These are phyloP conservation scores for Agaricus subrufescens DNA, from an alignment of 768 basidiomycete genomes.

Conservation along the genomic window DNA sequence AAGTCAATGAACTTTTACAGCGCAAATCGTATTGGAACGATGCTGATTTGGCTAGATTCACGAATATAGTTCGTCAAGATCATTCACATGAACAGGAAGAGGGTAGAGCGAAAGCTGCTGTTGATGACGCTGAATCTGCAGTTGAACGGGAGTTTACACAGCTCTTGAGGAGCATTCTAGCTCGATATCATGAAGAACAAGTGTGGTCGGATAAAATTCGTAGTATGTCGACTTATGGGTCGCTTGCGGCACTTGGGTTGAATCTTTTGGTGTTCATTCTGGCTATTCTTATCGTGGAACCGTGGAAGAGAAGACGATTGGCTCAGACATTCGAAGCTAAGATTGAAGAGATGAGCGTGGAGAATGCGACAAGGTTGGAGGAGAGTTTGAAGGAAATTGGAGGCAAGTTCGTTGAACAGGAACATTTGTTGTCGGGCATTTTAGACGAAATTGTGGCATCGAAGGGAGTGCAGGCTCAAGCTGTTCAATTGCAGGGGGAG, in stretches of 20 bases:
- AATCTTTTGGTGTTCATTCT: constrained; percentile 89
- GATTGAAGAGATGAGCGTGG: constrained; percentile 58
- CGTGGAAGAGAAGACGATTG: constrained; percentile 88
- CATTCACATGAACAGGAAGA: constrained; percentile 85
- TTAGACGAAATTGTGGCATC: constrained; percentile 18
- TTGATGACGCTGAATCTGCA: constrained; percentile 66
- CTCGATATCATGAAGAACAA: constrained; percentile 96
- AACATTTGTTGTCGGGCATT: constrained; percentile 20
- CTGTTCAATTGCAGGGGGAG: not conserved
- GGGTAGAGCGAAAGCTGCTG: constrained; percentile 57
- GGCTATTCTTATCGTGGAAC: constrained; percentile 90
- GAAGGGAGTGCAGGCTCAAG: constrained; percentile 2
- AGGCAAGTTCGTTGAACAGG: constrained; percentile 45
- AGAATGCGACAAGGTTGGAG: constrained; percentile 47
- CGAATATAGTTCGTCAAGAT: constrained; percentile 84
- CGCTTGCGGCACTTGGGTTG: constrained; percentile 76
- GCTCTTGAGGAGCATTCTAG: constrained; percentile 84
- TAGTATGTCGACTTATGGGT: constrained; percentile 91
- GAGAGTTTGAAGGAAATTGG: constrained; percentile 44
- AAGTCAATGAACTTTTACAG: constrained; percentile 91
- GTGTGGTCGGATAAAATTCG: constrained; percentile 99
- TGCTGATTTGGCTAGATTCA: constrained; percentile 81
- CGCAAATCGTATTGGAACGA: constrained; percentile 95
- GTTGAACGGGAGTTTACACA: constrained; percentile 87
- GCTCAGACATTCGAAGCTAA: constrained; percentile 88